Base-by-base conservation (phyloP, 2,329 filamentous ascomycete species). In the Aureobasidium namibiae region DNA sequence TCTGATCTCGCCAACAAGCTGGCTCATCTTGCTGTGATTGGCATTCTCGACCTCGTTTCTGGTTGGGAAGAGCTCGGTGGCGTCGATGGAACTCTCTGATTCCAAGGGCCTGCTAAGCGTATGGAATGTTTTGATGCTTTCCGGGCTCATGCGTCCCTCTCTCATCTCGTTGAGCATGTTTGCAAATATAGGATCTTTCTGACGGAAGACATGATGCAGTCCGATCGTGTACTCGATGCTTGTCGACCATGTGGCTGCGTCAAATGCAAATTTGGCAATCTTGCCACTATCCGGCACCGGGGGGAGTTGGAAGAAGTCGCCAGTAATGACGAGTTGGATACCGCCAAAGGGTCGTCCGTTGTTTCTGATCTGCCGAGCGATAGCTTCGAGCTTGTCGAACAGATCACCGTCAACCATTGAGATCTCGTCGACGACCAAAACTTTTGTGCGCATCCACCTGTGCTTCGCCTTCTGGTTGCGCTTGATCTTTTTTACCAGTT, bases 381-480 rank as follows among this genome's bases (percentile, higher is more conserved):
- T 88, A 62, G 88, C 83, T 62, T 95, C 91, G 18, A 99, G 81
- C 72, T 99, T 99, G 76, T 99, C 94, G 65, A 97, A 99, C 0
- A 99, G 79, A 34, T 96, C 92, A 1, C 90, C 94, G 67, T 99
- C 94, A 4, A 99, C 92, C 95, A 99, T 99, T 13, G 94, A 97
- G 3, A 99, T 86, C 71, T 99, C 94, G 73, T 99, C 94, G 66
- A 99, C 83, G 65, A 99, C 81, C 24, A 99, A 81, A 13, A 90
- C 84, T 68, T 92, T 95, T 0, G 91, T 95, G 60, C 85, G 84
- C 64, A 95, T 75, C 95, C 95, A 99, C 41, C 92, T 83, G 63
- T 85, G 87, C 70, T 89, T 92, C 23, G 91, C 90, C 70, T 96
- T 97, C 18, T 82, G 80, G 65, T 97, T 96, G 61, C 85, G 83